phyloP scores from a whole-genome alignment of 2,329 filamentous ascomycete genomes.

The Neonectria hederae region DNA sequence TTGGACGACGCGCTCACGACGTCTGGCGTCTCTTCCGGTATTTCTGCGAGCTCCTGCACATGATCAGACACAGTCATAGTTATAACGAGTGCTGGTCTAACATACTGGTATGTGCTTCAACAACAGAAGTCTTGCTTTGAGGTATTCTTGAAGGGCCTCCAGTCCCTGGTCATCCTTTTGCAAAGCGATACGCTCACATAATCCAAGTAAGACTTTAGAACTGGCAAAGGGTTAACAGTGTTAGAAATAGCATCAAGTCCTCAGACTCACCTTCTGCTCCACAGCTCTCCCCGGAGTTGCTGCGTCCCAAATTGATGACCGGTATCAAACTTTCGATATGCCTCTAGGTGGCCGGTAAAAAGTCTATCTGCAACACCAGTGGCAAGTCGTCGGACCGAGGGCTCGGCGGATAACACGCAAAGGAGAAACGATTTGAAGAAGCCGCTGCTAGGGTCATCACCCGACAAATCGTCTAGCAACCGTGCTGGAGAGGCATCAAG shows the following conservation, averaged over 20 bases:
- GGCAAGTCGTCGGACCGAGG: conserved; percentile 59
- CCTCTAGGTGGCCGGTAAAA: conserved; percentile 49
- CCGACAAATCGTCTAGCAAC: conserved; percentile 45
- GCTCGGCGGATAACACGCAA: conserved; percentile 63
- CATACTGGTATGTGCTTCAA: conserved; percentile 61
- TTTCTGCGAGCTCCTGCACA: conserved; percentile 61
- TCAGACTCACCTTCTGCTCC: conserved; percentile 61
- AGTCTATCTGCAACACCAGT: conserved; percentile 58
- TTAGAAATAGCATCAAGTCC: neutral
- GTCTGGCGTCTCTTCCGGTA: conserved; percentile 65
- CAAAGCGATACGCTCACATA: conserved; percentile 60
- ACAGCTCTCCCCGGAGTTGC: conserved; percentile 55
- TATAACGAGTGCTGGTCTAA: neutral
- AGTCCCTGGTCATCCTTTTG: conserved; percentile 56
- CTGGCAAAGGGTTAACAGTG: conserved; percentile 30
- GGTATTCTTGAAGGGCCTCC: conserved; percentile 62
- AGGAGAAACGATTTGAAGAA: conserved; percentile 63
- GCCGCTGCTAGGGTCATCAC: conserved; percentile 34
- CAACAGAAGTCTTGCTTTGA: conserved; percentile 64
- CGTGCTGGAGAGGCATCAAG: conserved; percentile 59
- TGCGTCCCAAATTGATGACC: conserved; percentile 38
- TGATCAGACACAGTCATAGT: neutral
- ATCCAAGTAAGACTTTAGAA: conserved; percentile 53
- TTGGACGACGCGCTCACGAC: conserved; percentile 62
- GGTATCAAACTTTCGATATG: conserved; percentile 40